Conservation (phyloP, 2,329 filamentous ascomycete species). For the Trichoderma koningiopsis region DNA sequence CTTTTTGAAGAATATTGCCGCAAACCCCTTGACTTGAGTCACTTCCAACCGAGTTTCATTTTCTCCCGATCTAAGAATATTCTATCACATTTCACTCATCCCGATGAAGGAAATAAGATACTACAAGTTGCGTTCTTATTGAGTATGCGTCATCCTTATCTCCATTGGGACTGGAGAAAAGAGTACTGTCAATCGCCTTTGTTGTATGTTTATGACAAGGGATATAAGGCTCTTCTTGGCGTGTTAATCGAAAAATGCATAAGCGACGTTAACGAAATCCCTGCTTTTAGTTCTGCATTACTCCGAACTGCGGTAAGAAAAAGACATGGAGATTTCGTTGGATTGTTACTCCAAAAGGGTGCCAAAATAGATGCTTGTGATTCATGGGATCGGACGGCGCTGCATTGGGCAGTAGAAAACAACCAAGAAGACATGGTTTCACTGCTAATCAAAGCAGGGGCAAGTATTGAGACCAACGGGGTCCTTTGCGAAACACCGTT, state of each 20-base stretch:
- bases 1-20: not conserved
- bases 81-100: not conserved
- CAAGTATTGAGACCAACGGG: no score
- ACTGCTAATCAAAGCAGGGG: not conserved
- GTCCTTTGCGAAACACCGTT: no score
- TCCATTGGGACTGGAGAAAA: not conserved
- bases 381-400: not conserved
- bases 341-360: not conserved
- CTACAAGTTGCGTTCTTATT: not conserved
- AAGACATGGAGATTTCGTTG: not conserved
- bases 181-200: not conserved
- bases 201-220: not conserved
- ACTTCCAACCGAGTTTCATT: no score
- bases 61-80: not conserved
- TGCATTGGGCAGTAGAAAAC: not conserved
- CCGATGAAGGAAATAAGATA: not conserved
- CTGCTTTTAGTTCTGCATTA: not conserved
- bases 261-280: not conserved
- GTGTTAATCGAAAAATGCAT: not conserved
- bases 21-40: not conserved
- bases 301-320: not conserved
- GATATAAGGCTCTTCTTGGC: not conserved
- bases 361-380: not conserved
- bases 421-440: not conserved
- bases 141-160: not conserved